A percentile compares a stretch with the other conserved stretches of the same genome.
Conservation (phyloP, 306 rosid genomes). For the Quercus alba region DNA sequence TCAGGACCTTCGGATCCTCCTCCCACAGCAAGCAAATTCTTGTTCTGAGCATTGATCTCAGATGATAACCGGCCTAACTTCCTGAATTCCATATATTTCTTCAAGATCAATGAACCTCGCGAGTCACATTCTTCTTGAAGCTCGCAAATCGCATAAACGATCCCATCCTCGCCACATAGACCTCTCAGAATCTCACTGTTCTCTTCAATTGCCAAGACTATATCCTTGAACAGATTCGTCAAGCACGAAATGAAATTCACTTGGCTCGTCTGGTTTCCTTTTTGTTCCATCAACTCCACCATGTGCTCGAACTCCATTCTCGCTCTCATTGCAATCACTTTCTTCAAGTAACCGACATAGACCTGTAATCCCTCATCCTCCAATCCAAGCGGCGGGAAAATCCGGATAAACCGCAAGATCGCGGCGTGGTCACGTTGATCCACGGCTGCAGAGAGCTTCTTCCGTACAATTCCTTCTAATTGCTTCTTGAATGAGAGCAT, state of each 20-base stretch:
- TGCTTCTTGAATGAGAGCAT: constrained; percentile 56
- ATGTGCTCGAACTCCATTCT: constrained; percentile 71
- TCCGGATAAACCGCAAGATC: constrained; percentile 60
- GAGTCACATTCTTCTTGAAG: constrained; percentile 97
- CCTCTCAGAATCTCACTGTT: constrained; percentile 73
- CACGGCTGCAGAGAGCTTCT: constrained; percentile 68
- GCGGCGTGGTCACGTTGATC: constrained; percentile 72
- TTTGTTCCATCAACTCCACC: constrained; percentile 72
- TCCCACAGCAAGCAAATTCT: constrained; percentile 74
- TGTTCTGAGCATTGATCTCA: constrained; percentile 77
- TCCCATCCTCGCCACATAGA: constrained; percentile 93
- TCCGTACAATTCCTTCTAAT: constrained; percentile 71
- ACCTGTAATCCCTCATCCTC: constrained; percentile 92
- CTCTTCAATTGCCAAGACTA: constrained; percentile 83
- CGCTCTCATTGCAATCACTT: constrained; percentile 90
- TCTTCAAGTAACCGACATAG: constrained; percentile 83
- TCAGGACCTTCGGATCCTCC: constrained; percentile 78
- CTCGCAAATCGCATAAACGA: constrained; percentile 90
- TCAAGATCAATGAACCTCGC: constrained; percentile 74
- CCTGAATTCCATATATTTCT: constrained; percentile 92
- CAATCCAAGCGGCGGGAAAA: constrained; percentile 69
- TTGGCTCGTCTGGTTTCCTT: constrained; percentile 27
- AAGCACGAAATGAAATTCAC: constrained; percentile 72
- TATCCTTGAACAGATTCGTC: constrained; percentile 87
- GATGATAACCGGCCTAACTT: constrained; percentile 67